Evolutionary conservation across 2,329 filamentous ascomycete genomes (phyloP).

Genomic region (Xylaria sp.): DNA sequence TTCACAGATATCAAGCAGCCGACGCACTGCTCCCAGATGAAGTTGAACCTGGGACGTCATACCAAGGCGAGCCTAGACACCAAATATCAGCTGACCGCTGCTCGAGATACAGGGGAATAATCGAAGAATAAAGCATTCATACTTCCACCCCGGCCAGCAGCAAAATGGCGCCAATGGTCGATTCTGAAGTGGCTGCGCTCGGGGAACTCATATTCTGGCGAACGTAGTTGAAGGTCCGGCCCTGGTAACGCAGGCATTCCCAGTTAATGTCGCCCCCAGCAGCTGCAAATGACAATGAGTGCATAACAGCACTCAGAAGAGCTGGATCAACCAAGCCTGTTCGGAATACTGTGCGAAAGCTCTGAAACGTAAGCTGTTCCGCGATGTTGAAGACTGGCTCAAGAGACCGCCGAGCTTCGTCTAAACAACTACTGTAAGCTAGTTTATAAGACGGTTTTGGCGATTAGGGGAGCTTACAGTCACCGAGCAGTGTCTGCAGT

Average conservation of each 20-base stretch:
- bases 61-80: constrained; percentile 51
- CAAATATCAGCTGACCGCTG: constrained; percentile 21
- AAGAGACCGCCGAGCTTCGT: constrained; percentile 37
- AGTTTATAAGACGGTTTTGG: not conserved
- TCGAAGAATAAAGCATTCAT: constrained; percentile 23
- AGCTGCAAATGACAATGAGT: constrained; percentile 51
- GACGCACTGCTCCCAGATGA: constrained; percentile 54
- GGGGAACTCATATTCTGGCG: constrained; percentile 49
- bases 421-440: constrained; percentile 37
- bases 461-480: constrained; percentile 36
- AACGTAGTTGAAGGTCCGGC: constrained; percentile 48
- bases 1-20: constrained; percentile 50
- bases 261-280: constrained; percentile 42
- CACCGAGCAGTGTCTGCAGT: constrained; percentile 35
- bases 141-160: constrained; percentile 57
- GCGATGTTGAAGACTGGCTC: constrained; percentile 53
- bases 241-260: constrained; percentile 53
- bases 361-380: constrained; percentile 52
- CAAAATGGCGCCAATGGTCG: constrained; percentile 56
- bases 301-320: constrained; percentile 53
- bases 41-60: constrained; percentile 53
- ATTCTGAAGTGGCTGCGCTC: constrained; percentile 46
- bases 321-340: constrained; percentile 50
- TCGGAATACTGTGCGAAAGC: constrained; percentile 51
- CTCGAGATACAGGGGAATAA: not conserved